Percentiles rank a stretch among this genome's conserved stretches.
phyloP scores from a whole-genome alignment of 1,284 basidiomycete species.

The Uromyces viciae-fabae region DNA sequence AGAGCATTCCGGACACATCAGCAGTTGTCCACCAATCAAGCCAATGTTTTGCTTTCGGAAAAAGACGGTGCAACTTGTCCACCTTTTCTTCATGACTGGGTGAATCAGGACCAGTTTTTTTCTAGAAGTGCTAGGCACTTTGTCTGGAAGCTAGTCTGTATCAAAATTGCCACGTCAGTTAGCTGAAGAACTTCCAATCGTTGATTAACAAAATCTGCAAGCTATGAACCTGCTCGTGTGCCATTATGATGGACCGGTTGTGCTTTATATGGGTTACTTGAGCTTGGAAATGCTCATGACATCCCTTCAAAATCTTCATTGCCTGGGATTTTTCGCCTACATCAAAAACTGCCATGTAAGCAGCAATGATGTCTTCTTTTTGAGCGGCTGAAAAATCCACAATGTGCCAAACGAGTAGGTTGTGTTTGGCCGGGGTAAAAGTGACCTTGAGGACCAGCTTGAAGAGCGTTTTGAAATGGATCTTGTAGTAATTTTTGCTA shows the following conservation, averaged over 20 bases:
- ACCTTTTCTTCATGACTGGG: conserved; percentile 14
- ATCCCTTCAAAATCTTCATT: not conserved
- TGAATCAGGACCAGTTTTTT: no score
- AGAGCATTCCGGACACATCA: conserved; percentile 9
- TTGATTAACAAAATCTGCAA: no score
- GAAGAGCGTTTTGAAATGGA: conserved; percentile 1
- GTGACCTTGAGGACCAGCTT: not conserved
- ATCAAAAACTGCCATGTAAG: conserved; percentile 4
- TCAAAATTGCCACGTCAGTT: not conserved
- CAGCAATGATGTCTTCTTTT: not conserved
- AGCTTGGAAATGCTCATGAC: not conserved
- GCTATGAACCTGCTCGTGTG: not conserved
- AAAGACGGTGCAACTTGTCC: not conserved
- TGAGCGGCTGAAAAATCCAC: conserved; percentile 6
- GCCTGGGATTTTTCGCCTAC: not conserved
- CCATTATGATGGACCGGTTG: not conserved
- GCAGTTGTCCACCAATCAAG: not conserved
- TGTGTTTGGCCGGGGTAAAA: not conserved
- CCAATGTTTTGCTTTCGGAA: conserved; percentile 2
- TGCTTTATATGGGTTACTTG: not conserved
- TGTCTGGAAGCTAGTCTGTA: not conserved
- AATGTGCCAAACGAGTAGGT: not conserved
- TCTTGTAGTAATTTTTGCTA: not conserved
- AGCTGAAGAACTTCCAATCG: not conserved
- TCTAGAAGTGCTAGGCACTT: not conserved